Percentiles rank a stretch among this genome's conserved stretches.
Evolutionary conservation across 805 yeast genomes (phyloP).

Genomic region (Yarrowia hollandica): DNA sequence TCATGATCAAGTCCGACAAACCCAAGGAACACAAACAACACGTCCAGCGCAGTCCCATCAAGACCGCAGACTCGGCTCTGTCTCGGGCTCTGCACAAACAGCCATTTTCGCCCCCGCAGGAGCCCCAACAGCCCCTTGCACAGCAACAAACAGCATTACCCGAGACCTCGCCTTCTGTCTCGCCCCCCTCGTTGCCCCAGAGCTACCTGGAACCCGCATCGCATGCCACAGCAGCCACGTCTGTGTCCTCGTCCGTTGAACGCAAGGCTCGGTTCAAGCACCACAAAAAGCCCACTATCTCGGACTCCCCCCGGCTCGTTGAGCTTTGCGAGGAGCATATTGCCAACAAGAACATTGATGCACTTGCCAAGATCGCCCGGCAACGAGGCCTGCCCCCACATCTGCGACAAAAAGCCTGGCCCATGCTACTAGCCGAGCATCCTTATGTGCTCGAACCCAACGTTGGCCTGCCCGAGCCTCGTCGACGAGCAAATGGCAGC

Average conservation of each 20-base stretch:
- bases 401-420: conserved; percentile 80
- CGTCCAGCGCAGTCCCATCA: conserved; percentile 23
- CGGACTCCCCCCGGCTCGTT: conserved; percentile 52
- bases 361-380: conserved; percentile 76
- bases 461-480: conserved; percentile 56
- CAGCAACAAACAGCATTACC: conserved; percentile 9
- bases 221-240: conserved; percentile 14
- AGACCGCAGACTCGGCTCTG: conserved; percentile 20
- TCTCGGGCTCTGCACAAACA: conserved; percentile 29
- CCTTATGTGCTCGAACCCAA: conserved; percentile 81
- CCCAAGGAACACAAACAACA: conserved; percentile 22
- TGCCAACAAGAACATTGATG: conserved; percentile 62
- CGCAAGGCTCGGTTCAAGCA: conserved; percentile 38
- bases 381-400: conserved; percentile 84
- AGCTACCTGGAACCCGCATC: conserved; percentile 15
- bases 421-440: conserved; percentile 72
- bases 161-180: conserved; percentile 13
- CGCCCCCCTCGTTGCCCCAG: conserved; percentile 26
- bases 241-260: conserved; percentile 17
- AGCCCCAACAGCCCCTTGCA: conserved; percentile 6
- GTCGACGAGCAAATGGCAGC: conserved; percentile 32
- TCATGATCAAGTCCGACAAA: conserved; percentile 26
- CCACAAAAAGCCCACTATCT: conserved; percentile 47
- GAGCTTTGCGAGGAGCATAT: conserved; percentile 58
- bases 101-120: conserved; percentile 25